phyloP scores from a whole-genome alignment of 306 rosid genomes.

The Adenanthera pavonina region DNA sequence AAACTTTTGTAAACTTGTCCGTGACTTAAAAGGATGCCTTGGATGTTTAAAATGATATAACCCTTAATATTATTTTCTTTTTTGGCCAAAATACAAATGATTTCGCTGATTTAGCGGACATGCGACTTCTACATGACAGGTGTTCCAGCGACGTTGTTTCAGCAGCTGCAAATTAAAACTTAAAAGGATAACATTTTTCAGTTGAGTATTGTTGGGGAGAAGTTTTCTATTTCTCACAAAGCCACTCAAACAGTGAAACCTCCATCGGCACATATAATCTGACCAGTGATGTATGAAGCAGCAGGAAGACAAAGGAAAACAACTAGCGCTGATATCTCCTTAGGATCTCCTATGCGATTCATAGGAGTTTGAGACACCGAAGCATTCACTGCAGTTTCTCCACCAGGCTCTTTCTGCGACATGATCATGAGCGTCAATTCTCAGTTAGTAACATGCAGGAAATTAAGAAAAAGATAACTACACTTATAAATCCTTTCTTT shows the following conservation, averaged over 20 bases:
- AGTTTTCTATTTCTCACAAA: no score
- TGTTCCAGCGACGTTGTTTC: no score
- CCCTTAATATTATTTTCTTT: no score
- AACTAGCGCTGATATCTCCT: not conserved
- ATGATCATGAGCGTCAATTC: not conserved
- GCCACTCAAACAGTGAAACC: not conserved
- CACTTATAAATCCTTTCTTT: no score
- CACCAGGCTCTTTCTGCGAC: not conserved
- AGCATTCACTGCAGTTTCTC: not conserved
- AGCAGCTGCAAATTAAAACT: no score
- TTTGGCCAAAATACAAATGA: no score
- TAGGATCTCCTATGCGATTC: not conserved
- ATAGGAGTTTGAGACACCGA: not conserved
- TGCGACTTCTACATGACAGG: no score
- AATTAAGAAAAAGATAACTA: not conserved
- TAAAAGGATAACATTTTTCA: no score
- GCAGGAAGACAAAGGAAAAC: constrained; percentile 9
- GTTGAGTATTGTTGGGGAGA: not conserved
- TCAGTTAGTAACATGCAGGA: not conserved
- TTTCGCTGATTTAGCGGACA: no score
- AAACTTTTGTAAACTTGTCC: no score
- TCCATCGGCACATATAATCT: not conserved
- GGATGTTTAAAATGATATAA: no score
- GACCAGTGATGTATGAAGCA: constrained; percentile 8
- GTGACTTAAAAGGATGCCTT: no score